Conservation (phyloP, 495 filamentous ascomycete species). For the Choiromyces venosus region DNA sequence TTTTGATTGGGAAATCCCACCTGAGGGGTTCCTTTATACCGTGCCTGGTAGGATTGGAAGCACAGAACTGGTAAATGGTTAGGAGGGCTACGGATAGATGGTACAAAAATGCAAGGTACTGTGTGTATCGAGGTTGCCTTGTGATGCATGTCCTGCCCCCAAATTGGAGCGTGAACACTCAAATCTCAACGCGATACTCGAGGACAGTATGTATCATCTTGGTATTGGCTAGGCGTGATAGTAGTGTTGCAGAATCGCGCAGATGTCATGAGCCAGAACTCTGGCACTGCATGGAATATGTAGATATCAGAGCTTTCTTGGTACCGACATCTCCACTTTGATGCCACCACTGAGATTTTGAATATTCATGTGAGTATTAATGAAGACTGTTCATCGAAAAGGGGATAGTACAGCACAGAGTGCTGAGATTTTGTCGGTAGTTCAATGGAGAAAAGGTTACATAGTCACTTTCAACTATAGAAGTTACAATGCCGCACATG, state of each 20-base stretch:
- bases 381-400: not conserved
- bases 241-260: not conserved
- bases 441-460: not conserved
- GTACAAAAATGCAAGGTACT: not conserved
- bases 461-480: not conserved
- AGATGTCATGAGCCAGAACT: not conserved
- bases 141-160: not conserved
- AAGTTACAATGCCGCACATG: not conserved
- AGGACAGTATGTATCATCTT: not conserved
- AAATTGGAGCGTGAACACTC: not conserved
- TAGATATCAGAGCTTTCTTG: not conserved
- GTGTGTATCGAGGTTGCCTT: not conserved
- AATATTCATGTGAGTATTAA: not conserved
- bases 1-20: not conserved
- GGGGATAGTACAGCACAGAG: not conserved
- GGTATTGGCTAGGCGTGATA: not conserved
- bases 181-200: too few relatives aligned
- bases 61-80: not conserved
- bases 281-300: not conserved
- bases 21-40: not conserved
- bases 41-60: not conserved
- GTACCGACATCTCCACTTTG: not conserved
- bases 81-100: not conserved
- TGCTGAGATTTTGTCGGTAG: not conserved
- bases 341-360: not conserved